These are phyloP conservation scores for Cyberlindnera mycetangii DNA, from an alignment of 805 yeast species.

Conservation along the genomic window DNA sequence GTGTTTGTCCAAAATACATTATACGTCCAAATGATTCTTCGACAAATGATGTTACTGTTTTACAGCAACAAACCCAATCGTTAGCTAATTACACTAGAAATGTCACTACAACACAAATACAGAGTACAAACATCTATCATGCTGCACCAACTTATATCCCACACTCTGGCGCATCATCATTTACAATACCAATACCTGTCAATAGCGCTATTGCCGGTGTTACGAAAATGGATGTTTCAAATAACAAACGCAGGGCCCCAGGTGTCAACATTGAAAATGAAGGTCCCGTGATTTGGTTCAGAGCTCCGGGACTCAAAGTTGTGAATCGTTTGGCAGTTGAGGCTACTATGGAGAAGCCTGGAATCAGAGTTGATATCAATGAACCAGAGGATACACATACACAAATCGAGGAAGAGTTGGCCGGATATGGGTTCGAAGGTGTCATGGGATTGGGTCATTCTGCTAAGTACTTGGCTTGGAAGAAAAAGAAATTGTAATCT, in stretches of 20 bases:
- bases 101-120: constrained; percentile 9
- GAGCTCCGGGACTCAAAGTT: constrained; percentile 59
- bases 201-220: constrained; percentile 25
- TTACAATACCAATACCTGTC: constrained; percentile 31
- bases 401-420: constrained; percentile 10
- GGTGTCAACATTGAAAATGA: constrained; percentile 21
- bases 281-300: constrained; percentile 59
- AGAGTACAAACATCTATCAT: constrained; percentile 21
- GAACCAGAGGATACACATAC: constrained; percentile 17
- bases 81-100: constrained; percentile 24
- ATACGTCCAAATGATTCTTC: constrained; percentile 42
- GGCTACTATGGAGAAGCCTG: constrained; percentile 19
- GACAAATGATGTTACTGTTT: constrained; percentile 19
- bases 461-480: constrained; percentile 69
- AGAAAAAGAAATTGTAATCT: constrained; percentile 24
- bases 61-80: constrained; percentile 19
- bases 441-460: constrained; percentile 60
- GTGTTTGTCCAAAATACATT: constrained; percentile 41
- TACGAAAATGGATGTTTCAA: constrained; percentile 31
- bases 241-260: constrained; percentile 29
- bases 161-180: constrained; percentile 29
- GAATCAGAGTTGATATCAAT: constrained; percentile 1
- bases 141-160: constrained; percentile 28
- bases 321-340: constrained; percentile 33
- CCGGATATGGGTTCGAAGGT: constrained; percentile 29